Evolutionary conservation across 768 basidiomycete species (phyloP), one percentile per base, ranked within the genome.

Genomic region (Coprinopsis cinerea): DNA sequence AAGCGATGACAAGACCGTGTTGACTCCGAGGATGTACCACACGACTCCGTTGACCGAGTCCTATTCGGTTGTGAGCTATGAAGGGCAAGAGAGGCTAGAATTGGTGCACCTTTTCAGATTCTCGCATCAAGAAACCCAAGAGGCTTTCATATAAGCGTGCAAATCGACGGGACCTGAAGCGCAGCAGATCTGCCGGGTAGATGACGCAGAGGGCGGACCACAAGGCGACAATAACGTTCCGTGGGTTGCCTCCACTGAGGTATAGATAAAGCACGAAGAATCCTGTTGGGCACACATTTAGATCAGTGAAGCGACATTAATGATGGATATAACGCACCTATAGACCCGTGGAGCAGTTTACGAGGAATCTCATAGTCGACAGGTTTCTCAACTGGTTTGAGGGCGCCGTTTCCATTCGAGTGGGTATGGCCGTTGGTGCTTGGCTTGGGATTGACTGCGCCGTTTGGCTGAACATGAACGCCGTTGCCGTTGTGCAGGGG

Each of bases 281-380:
- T 1, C 75, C 72, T 73, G 41, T 13, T 53, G 10, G 40, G 36
- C n/a, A n/a, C n/a, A 15, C 14, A 35, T 6, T 26, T 3, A 28
- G 17, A 50, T 32, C 14, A 42, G 47, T 41, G 9, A 53, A 36
- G 53, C 46, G 28, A 37, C 46, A 9, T 41, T 28, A 37, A 32
- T 30, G 40, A 34, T 25, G 50, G 37, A 47, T 35, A 22, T 18
- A 46, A 74, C 83, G 25, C 34, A 90, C 92, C 92, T 53, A 95
- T 95, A 2, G 87, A 89, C 11, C 88, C 86, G 65, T 96, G 93
- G 37, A 96, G 64, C 9, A 79, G 66, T 66, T 96, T 96, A 55
- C 93, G 70, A 0, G 93, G 93, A 44, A 96, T 83, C 67, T 96
- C 93, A 83, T 86, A 92, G 67, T 93, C 87, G 25, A 88, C 73